phyloP scores from a whole-genome alignment of 2,329 filamentous ascomycete species.

The Fusarium floridanum region DNA sequence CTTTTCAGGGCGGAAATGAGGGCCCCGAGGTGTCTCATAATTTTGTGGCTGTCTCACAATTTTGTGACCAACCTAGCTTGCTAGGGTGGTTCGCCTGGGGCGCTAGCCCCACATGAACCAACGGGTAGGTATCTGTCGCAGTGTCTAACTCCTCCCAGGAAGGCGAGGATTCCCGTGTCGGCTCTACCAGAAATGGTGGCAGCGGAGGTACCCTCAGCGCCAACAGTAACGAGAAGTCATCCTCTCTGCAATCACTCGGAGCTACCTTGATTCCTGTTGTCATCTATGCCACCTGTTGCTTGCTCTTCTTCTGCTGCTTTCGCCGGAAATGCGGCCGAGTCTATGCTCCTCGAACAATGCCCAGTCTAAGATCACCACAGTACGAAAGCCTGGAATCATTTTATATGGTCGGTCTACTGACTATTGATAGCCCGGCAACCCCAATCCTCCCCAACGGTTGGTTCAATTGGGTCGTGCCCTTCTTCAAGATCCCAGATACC shows the following conservation, averaged over 20 bases:
- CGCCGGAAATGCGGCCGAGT: constrained; percentile 64
- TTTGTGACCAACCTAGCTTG: too few relatives aligned
- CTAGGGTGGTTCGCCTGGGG: too few relatives aligned
- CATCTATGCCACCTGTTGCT: constrained; percentile 63
- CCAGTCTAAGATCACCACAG: constrained; percentile 61
- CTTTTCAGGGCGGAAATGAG: too few relatives aligned
- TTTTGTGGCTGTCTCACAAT: too few relatives aligned
- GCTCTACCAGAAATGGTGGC: constrained; percentile 52
- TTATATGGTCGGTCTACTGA: constrained; percentile 8
- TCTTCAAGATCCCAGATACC: constrained; percentile 78
- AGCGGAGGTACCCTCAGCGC: constrained; percentile 53
- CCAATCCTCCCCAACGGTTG: constrained; percentile 71
- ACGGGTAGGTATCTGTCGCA: background rate
- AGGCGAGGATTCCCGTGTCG: constrained; percentile 50
- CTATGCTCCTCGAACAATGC: constrained; percentile 66
- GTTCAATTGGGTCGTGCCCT: constrained; percentile 76
- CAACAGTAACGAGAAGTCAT: constrained; percentile 49
- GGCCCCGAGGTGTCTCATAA: too few relatives aligned
- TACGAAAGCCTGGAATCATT: constrained; percentile 36
- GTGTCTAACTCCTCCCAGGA: constrained; percentile 17
- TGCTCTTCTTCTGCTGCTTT: constrained; percentile 63
- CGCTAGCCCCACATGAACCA: too few relatives aligned
- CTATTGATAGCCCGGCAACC: constrained; percentile 64
- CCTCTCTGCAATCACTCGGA: constrained; percentile 54
- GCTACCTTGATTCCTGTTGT: constrained; percentile 68